Percentiles rank a stretch among this genome's conserved stretches.
These are phyloP conservation scores for Dictyophora rubrovolvata DNA, from an alignment of 768 basidiomycete species.

Conservation along the genomic window DNA sequence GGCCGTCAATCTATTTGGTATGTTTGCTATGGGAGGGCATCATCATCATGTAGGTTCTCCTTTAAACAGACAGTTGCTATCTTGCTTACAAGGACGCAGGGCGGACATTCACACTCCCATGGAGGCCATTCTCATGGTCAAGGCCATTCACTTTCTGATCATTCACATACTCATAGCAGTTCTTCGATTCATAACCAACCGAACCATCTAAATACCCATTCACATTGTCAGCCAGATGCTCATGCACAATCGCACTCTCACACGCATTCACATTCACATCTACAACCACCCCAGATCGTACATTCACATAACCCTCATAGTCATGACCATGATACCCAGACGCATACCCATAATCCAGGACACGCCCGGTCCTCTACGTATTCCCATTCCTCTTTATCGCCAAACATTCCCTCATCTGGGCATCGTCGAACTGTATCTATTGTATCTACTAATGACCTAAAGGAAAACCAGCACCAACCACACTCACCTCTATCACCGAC, in stretches of 20 bases:
- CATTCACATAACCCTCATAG: constrained; percentile 11
- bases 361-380: constrained; percentile 20
- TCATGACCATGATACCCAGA: constrained; percentile 15
- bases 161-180: constrained; percentile 19
- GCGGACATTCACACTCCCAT: constrained; percentile 51
- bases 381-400: constrained; percentile 11
- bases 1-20: constrained; percentile 92
- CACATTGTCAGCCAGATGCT: constrained; percentile 18
- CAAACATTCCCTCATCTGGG: not conserved
- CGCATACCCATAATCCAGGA: constrained; percentile 18
- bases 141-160: constrained; percentile 16
- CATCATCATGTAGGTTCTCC: constrained; percentile 60
- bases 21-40: constrained; percentile 98
- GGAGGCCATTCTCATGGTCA: constrained; percentile 20
- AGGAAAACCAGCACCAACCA: not conserved
- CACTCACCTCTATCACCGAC: not conserved
- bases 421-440: not conserved
- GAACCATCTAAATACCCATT: constrained; percentile 23
- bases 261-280: constrained; percentile 21
- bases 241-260: constrained; percentile 16
- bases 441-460: not conserved
- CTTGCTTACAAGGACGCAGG: constrained; percentile 21
- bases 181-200: constrained; percentile 9
- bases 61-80: not conserved
- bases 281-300: constrained; percentile 11